These are phyloP conservation scores for Leccinum broughii DNA, from an alignment of 768 basidiomycete species.

Conservation along the genomic window DNA sequence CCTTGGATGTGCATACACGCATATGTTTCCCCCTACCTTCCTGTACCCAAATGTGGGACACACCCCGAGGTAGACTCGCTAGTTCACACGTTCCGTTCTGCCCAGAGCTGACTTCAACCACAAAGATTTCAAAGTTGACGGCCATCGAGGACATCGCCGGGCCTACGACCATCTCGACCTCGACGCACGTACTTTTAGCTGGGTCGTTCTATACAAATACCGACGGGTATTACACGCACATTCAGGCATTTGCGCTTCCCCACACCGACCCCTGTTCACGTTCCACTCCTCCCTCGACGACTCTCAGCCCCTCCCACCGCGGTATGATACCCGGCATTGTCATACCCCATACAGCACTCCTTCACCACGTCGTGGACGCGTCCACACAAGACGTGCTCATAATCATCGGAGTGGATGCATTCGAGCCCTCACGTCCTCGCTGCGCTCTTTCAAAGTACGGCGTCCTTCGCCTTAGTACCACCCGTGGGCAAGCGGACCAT, in stretches of 20 bases:
- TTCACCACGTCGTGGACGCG: constrained; percentile 11
- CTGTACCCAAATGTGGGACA: neutral
- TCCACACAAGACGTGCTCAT: constrained; percentile 13
- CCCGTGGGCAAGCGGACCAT: neutral
- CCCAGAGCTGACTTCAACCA: neutral
- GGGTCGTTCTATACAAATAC: neutral
- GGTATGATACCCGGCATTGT: constrained; percentile 7
- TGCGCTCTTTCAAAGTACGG: constrained; percentile 2
- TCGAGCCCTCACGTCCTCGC: neutral
- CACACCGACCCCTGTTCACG: neutral
- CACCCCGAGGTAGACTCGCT: constrained; percentile 3
- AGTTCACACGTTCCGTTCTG: neutral
- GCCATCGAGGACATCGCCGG: neutral
- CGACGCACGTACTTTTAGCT: constrained; percentile 19
- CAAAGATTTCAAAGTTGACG: constrained; percentile 1
- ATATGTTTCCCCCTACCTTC: constrained; percentile 5
- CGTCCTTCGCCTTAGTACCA: constrained; percentile 6
- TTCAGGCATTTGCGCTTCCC: constrained; percentile 19
- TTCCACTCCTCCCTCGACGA: neutral
- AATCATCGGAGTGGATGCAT: constrained; percentile 1
- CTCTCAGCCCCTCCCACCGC: constrained; percentile 11
- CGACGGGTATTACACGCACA: constrained; percentile 4
- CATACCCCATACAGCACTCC: neutral
- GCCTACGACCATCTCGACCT: constrained; percentile 16
- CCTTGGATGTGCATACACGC: constrained; percentile 19